A percentile compares a stretch with the other conserved stretches of the same genome.
These are phyloP conservation scores for Alternaria panax DNA, from an alignment of 2,329 filamentous ascomycete species.

Conservation along the genomic window DNA sequence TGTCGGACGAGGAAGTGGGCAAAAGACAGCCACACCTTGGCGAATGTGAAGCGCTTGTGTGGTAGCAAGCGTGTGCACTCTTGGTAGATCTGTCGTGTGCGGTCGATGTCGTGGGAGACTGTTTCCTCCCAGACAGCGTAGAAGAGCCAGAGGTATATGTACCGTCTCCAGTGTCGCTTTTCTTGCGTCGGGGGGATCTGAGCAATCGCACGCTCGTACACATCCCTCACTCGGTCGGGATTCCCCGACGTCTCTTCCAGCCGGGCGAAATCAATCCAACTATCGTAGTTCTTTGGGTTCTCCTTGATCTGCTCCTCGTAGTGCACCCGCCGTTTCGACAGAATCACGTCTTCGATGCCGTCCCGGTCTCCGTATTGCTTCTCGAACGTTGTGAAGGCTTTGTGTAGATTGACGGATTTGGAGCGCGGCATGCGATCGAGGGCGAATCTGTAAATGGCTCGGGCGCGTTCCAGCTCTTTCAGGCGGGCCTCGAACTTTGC, in stretches of 20 bases:
- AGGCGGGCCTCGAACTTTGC: slow-evolving; percentile 94
- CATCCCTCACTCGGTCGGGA: slow-evolving; percentile 82
- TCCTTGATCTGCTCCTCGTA: slow-evolving; percentile 95
- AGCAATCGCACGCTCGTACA: slow-evolving; percentile 94
- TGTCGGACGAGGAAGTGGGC: slow-evolving; percentile 94
- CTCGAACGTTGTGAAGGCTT: slow-evolving; percentile 95
- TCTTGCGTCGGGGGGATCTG: slow-evolving; percentile 95
- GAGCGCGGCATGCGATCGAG: slow-evolving; percentile 89
- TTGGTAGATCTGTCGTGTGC: slow-evolving; percentile 88
- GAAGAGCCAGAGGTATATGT: slow-evolving; percentile 98
- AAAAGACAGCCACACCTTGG: slow-evolving; percentile 93
- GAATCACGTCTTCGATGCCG: slow-evolving; percentile 91
- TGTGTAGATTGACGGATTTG: slow-evolving; percentile 83
- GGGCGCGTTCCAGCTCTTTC: slow-evolving; percentile 91
- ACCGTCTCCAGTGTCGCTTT: slow-evolving; percentile 95
- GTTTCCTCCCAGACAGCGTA: slow-evolving; percentile 96
- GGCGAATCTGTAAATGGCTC: slow-evolving; percentile 97
- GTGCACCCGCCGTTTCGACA: slow-evolving; percentile 90
- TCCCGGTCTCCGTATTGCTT: slow-evolving; percentile 96
- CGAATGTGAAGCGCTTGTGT: slow-evolving; percentile 96
- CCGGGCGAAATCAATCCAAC: slow-evolving; percentile 94
- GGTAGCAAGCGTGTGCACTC: slow-evolving; percentile 88
- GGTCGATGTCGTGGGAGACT: slow-evolving; percentile 77
- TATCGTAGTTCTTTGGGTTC: slow-evolving; percentile 95
- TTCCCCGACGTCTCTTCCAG: slow-evolving; percentile 88